Base-by-base conservation (phyloP, 176 grass and related monocot genomes). In the Hsuehochloa calcarea region DNA sequence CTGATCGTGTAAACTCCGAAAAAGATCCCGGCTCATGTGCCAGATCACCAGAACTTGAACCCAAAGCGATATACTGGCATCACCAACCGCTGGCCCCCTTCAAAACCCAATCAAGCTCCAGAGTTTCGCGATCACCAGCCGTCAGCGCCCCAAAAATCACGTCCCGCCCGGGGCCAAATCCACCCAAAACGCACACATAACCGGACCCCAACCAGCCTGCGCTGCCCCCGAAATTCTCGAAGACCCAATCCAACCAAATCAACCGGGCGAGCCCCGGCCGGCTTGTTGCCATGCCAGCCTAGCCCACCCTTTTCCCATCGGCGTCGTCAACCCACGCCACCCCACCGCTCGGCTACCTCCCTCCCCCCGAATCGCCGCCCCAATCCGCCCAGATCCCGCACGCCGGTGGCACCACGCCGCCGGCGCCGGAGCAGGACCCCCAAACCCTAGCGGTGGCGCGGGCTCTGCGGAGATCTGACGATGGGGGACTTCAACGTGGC, bases 401-500 rank as follows among this genome's bases (percentile, higher is more conserved):
- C 74, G 74, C 85, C 49, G 84, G 66, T 23, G 65, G 72, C 74
- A 44, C 23, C 51, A 23, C 78, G 79, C 84, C 74, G 73, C 74
- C 70, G 79, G 46, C 64, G 50, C 56, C 81, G 35, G 74, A 54
- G 23, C 66, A 0, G 34, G 35, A 14, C 47, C 17, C 3, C 56
- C 69, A 29, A 80, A 80, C 75, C 85, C 85, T 87, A 84, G 49
- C 6, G 13, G 8, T 34, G 1, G 12, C 6, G 17, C 58, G 10
- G 58, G 4, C 5, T 10, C 31, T 2, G 16, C 8, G 7, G 76
- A 77, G 86, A 91, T 82, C 88, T 81, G 84, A 35, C 59, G 69
- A 99, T 99, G 96, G 97, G 97, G 84, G 97, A 99, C 86, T 99
- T 96, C 93, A 99, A 96, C 80, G n/a, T 99, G 16, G 97, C 93